A percentile compares a stretch with the other conserved stretches of the same genome.
Evolutionary conservation across 352 stramenopile genomes (phyloP).

Genomic region (Phytophthora foliorum): DNA sequence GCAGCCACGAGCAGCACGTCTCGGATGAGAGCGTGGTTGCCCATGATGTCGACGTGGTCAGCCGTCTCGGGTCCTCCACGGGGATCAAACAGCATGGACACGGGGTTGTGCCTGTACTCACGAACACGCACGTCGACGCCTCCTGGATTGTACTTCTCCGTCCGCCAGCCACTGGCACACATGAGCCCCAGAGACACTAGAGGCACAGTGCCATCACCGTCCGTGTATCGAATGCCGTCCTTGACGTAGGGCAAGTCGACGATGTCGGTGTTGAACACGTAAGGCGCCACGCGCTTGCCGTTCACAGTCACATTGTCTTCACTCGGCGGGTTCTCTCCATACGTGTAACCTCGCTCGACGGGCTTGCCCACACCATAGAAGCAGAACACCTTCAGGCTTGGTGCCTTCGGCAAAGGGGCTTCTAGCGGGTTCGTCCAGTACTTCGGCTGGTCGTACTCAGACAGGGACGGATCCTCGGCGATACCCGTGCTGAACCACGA

Average conservation of each 20-base stretch:
- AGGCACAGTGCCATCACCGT: slow-evolving; percentile 95
- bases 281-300: slow-evolving; percentile 64
- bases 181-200: slow-evolving; percentile 96
- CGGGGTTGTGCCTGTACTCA: slow-evolving; percentile 79
- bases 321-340: slow-evolving; percentile 55
- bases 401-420: slow-evolving; percentile 89
- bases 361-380: slow-evolving; percentile 94
- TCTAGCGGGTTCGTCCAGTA: slow-evolving; percentile 92
- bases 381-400: slow-evolving; percentile 95
- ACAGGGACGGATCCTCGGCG: slow-evolving; percentile 51
- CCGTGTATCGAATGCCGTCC: slow-evolving; percentile 84
- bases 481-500: slow-evolving; percentile 57
- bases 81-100: slow-evolving; percentile 80
- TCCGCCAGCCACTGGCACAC: slow-evolving; percentile 90
- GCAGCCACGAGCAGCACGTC: slow-evolving; percentile 72
- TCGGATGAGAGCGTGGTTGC: slow-evolving; percentile 92
- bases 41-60: slow-evolving; percentile 97
- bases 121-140: slow-evolving; percentile 88
- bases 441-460: slow-evolving; percentile 66
- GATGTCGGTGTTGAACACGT: slow-evolving; percentile 69
- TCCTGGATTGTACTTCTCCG: slow-evolving; percentile 88
- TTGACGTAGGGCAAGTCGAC: slow-evolving; percentile 79
- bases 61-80: slow-evolving; percentile 78
- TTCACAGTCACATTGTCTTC: slow-evolving; percentile 47
- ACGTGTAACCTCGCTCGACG: slow-evolving; percentile 89